phyloP scores from a whole-genome alignment of 192 early-diverging fungal species.

The Coemansia umbellata region DNA sequence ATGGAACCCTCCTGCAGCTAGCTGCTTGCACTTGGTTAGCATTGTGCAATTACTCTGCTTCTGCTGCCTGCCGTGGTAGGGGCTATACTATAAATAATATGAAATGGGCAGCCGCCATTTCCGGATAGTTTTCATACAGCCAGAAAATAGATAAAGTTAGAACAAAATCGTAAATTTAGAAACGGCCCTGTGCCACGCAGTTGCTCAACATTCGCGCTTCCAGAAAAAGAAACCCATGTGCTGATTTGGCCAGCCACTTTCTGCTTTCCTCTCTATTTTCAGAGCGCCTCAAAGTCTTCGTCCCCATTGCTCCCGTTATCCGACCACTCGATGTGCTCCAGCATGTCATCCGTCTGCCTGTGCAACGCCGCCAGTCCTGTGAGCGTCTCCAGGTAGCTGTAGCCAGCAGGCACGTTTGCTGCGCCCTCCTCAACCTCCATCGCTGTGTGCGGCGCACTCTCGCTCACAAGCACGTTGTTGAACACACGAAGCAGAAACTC shows the following conservation, averaged over 20 bases:
- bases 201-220: no score
- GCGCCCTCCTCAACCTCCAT: background rate
- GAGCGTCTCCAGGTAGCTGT: conserved; percentile 79
- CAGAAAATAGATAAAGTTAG: no score
- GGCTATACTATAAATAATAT: conserved; percentile 1
- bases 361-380: conserved; percentile 81
- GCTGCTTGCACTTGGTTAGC: no score
- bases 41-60: no score
- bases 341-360: conserved; percentile 67
- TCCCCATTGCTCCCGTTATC: conserved; percentile 46
- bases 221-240: no score
- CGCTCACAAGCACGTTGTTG: conserved; percentile 46
- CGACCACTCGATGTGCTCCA: conserved; percentile 74
- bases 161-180: no score
- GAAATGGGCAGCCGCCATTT: background rate
- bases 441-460: conserved; percentile 25
- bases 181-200: no score
- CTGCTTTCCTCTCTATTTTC: no score
- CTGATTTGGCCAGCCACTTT: no score
- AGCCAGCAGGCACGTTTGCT: conserved; percentile 27
- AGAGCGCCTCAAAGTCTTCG: conserved; percentile 33
- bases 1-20: no score
- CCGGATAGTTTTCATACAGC: no score
- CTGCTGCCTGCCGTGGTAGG: no score
- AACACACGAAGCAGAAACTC: conserved; percentile 75